Evolutionary conservation across 352 stramenopile genomes (phyloP).

Genomic region (Phytopythium boreale): DNA sequence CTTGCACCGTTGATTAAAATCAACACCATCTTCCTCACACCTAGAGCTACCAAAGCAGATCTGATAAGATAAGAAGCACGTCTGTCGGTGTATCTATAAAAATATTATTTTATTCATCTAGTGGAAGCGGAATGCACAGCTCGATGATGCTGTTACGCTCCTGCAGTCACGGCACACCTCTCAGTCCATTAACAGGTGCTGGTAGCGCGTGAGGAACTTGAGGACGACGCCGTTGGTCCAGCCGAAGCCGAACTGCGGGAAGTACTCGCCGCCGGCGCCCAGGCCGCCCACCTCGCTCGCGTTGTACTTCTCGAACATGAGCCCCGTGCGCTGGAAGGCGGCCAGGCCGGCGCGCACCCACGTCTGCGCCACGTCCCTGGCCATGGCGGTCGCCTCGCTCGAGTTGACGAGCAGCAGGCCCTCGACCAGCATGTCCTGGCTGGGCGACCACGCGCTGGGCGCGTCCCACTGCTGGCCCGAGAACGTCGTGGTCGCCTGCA

Average conservation of each 20-base stretch:
- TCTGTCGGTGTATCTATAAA: no score
- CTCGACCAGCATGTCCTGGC: conserved; percentile 82
- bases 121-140: no score
- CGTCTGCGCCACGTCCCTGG: conserved; percentile 43
- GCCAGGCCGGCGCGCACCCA: conserved; percentile 65
- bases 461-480: conserved; percentile 88
- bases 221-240: conserved; percentile 88
- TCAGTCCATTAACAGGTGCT: conserved; percentile 43
- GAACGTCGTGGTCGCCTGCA: conserved; percentile 63
- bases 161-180: no score
- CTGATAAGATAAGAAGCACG: no score
- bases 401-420: conserved; percentile 60
- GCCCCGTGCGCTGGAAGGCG: conserved; percentile 62
- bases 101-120: no score
- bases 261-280: conserved; percentile 84
- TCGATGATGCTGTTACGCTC: not conserved
- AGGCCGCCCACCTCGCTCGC: conserved; percentile 56
- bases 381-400: conserved; percentile 43
- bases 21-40: no score
- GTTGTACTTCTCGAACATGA: conserved; percentile 92
- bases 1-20: no score
- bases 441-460: conserved; percentile 83
- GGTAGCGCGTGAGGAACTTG: conserved; percentile 80
- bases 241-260: conserved; percentile 85
- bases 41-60: no score